Conservation (phyloP, 202 grass and related monocot species). For the Setaria italica region DNA sequence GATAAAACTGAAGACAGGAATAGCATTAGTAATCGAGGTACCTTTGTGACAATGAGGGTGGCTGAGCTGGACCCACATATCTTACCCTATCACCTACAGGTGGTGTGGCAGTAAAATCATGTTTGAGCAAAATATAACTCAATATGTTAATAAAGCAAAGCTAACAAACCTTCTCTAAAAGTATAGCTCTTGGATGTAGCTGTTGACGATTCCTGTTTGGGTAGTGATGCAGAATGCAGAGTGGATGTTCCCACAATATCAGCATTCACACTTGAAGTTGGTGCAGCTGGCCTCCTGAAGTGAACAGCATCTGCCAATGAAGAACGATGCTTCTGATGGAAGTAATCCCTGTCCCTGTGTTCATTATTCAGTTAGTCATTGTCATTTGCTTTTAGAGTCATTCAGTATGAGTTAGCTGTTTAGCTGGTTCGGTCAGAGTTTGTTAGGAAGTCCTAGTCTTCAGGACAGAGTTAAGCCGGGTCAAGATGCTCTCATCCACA, state of each 20-base stretch:
- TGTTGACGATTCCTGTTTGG: constrained; percentile 89
- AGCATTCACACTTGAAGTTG: constrained; percentile 92
- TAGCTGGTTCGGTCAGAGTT: too few species aligned
- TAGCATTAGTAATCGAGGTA: constrained; percentile 38
- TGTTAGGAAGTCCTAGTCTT: too few species aligned
- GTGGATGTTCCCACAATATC: constrained; percentile 93
- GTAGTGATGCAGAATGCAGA: constrained; percentile 76
- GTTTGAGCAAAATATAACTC: constrained; percentile 38
- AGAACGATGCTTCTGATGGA: constrained; percentile 58
- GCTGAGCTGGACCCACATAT: constrained; percentile 68
- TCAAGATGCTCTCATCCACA: too few species aligned
- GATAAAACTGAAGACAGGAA: constrained; percentile 26
- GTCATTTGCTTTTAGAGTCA: too few species aligned
- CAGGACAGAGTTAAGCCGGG: too few species aligned
- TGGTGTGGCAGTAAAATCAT: constrained; percentile 36
- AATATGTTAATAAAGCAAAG: constrained; percentile 27
- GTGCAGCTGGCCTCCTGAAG: constrained; percentile 71
- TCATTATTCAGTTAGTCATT: too few species aligned
- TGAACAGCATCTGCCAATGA: constrained; percentile 68
- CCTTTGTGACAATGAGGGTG: constrained; percentile 61
- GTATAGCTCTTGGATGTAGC: constrained; percentile 95
- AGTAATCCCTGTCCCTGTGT: too few species aligned
- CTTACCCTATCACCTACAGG: constrained; percentile 86
- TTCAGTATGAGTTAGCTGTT: too few species aligned
- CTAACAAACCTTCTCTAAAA: constrained; percentile 85